These are phyloP conservation scores for Blastobotrys peoriensis DNA, from an alignment of 805 yeast genomes.

Conservation along the genomic window DNA sequence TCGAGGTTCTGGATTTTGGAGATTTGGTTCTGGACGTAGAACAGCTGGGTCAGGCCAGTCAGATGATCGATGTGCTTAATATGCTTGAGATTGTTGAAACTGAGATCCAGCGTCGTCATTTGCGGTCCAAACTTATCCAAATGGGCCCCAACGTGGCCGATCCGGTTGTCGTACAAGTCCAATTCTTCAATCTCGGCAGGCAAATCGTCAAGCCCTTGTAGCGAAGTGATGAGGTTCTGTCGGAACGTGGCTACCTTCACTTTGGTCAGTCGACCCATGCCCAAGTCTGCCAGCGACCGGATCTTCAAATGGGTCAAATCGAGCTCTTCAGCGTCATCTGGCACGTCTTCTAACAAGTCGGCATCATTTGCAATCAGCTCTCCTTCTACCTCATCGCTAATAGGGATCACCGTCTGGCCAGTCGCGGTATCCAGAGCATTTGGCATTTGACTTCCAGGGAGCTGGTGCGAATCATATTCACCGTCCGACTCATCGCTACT, in stretches of 20 bases:
- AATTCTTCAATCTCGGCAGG: slow-evolving; percentile 61
- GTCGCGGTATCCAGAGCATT: slow-evolving; percentile 4
- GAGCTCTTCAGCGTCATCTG: slow-evolving; percentile 50
- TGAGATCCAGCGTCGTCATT: slow-evolving; percentile 63
- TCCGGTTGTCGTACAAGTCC: slow-evolving; percentile 88
- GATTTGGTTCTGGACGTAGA: slow-evolving; percentile 85
- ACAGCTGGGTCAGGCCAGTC: slow-evolving; percentile 57
- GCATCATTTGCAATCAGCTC: slow-evolving; percentile 63
- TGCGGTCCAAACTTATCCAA: slow-evolving; percentile 49
- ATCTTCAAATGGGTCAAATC: slow-evolving; percentile 70
- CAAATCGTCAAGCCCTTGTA: slow-evolving; percentile 60
- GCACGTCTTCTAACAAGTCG: slow-evolving; percentile 32
- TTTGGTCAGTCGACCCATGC: slow-evolving; percentile 49
- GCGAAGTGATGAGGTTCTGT: slow-evolving; percentile 73
- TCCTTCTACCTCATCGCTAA: slow-evolving; percentile 21
- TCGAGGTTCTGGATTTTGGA: slow-evolving; percentile 62
- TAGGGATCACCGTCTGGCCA: slow-evolving; percentile 3
- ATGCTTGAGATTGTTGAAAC: slow-evolving; percentile 83
- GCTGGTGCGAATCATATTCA: too few species aligned
- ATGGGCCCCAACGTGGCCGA: slow-evolving; percentile 75
- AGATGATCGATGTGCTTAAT: slow-evolving; percentile 71
- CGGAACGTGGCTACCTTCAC: slow-evolving; percentile 65
- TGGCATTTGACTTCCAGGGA: background rate
- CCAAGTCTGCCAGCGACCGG: slow-evolving; percentile 53
- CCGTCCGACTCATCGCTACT: too few species aligned